Base-by-base conservation (phyloP, 192 early-diverging fungal genomes). In the Jimgerdemannia lactiflua region DNA sequence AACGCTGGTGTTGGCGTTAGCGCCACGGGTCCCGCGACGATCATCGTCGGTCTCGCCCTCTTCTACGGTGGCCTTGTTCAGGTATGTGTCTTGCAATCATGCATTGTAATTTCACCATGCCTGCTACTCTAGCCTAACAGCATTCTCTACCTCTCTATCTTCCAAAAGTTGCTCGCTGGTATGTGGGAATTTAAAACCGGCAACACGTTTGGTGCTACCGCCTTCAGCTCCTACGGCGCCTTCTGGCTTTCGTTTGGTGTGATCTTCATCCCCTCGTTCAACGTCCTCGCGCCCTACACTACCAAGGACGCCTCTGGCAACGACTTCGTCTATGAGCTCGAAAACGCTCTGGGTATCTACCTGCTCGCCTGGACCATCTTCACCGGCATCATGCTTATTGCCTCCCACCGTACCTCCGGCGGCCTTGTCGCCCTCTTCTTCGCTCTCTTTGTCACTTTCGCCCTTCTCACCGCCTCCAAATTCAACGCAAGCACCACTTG, bases 141-240 rank as follows among this genome's bases (percentile, higher is more conserved):
- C 29, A 8, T 41, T 18, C 44, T 41, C 67, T 19, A 43, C 20
- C 59, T 42, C 43, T 42, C 72, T 78, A 29, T 29, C 29, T 29
- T 29, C 29, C 29, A 29, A 29, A 29, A 29, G 80, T 76, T 94
- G 43, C 79, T 92, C 11, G 93, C 92, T 70, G 94, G 93, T 69
- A 93, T 94, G 92, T 94, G 91, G 93, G 92, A 94, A 85, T 94
- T 93, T 79, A 85, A 86, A 43, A 79, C 82, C 4, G 89, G 91
- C 69, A 94, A 95, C 77, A 94, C 92, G 9, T 94, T 95, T 86
- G 92, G 93, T 76, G 93, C 93, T 69, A 94, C 92, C 11, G 92
- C 91, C 9, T 94, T 94, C 82, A 84, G 89, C 64, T 88, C 88
- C 39, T 93, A 89, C 40, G 90, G 86, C 70, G 91, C 86, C 40